Percentiles rank a stretch among this genome's conserved stretches.
phyloP scores from a whole-genome alignment of 345 rosid genomes.

The Euphorbia tirucalli region DNA sequence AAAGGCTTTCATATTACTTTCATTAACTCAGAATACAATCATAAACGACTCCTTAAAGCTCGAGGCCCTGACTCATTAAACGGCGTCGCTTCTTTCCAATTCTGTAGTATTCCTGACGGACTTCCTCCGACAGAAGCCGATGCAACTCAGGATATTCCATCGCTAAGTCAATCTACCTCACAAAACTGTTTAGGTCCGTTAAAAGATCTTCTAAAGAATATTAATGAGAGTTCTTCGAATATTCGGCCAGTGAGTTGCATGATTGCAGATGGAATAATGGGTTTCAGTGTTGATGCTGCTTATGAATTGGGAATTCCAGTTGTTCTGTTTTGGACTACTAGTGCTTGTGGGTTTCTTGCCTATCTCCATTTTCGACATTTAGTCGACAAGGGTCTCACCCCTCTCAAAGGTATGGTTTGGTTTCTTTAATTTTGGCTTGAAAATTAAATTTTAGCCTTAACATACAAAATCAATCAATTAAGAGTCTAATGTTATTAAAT shows the following conservation, averaged over 20 bases:
- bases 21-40: constrained; percentile 10
- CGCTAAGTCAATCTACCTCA: constrained; percentile 13
- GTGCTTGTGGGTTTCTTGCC: no score
- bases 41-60: constrained; percentile 20
- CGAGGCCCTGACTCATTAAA: constrained; percentile 17
- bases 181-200: constrained; percentile 5
- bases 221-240: constrained; percentile 6
- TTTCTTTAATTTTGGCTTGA: no score
- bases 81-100: constrained; percentile 22
- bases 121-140: constrained; percentile 13
- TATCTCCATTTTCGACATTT: no score
- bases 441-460: no score
- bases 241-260: constrained; percentile 19
- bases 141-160: constrained; percentile 17
- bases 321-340: no score
- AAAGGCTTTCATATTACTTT: constrained; percentile 18
- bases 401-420: no score
- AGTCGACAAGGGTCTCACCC: no score
- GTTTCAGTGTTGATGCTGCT: no score
- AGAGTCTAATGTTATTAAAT: no score
- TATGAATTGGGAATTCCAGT: no score
- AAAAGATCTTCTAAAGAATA: not conserved
- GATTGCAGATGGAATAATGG: constrained; percentile 1
- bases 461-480: no score
- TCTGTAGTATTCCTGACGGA: constrained; percentile 20